A percentile compares a stretch with the other conserved stretches of the same genome.
phyloP scores from a whole-genome alignment of 2,329 filamentous ascomycete genomes.

The Tolypocladium endophyticum region DNA sequence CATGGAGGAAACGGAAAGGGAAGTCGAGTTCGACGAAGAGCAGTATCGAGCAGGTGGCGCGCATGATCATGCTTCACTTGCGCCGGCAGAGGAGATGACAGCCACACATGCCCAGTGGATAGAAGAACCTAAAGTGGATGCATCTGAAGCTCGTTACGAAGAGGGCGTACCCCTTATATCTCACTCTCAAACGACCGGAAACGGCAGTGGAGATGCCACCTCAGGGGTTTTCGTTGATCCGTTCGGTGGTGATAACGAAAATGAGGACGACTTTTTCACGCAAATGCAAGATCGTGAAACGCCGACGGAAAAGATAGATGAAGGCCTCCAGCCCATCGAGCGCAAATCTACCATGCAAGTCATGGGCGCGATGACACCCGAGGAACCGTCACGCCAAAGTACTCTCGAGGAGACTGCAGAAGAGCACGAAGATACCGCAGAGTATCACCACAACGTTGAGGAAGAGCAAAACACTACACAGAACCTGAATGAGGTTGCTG shows the following conservation, averaged over 20 bases:
- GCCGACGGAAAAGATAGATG: conserved; percentile 6
- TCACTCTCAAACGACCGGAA: conserved; percentile 10
- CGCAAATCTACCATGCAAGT: conserved; percentile 64
- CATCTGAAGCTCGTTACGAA: conserved; percentile 51
- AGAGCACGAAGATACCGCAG: not conserved
- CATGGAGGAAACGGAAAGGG: conserved; percentile 40
- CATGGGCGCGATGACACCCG: conserved; percentile 36
- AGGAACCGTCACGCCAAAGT: conserved; percentile 16
- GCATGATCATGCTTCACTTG: conserved; percentile 3
- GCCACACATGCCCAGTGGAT: conserved; percentile 22
- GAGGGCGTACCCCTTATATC: conserved; percentile 58
- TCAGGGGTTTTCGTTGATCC: conserved; percentile 13
- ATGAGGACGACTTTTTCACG: conserved; percentile 54
- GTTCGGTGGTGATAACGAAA: conserved; percentile 35
- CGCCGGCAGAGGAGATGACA: not conserved
- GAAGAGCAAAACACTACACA: not conserved
- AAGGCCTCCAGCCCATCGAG: conserved; percentile 30
- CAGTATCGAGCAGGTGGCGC: conserved; percentile 11
- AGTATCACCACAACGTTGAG: not conserved
- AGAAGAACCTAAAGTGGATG: conserved; percentile 29
- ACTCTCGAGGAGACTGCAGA: conserved; percentile 19
- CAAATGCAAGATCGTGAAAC: conserved; percentile 29
- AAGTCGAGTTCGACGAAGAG: conserved; percentile 32
- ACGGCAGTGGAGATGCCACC: conserved; percentile 6
- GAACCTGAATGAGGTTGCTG: not conserved